Base-by-base conservation (phyloP, 2,329 filamentous ascomycete genomes). In the Gyromitra esculenta region DNA sequence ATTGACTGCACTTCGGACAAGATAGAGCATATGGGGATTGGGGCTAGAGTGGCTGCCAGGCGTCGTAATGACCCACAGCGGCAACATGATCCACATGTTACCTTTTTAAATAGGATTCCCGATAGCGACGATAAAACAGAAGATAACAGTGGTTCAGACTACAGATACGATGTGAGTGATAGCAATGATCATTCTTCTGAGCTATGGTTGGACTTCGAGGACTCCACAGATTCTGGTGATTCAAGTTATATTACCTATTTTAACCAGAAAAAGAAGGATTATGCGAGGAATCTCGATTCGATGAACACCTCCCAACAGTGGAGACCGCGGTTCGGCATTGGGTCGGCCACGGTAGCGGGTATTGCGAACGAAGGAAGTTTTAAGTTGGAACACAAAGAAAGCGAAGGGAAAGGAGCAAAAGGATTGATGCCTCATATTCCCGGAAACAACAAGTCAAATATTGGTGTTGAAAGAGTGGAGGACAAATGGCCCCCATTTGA, bases 401-500 rank as follows among this genome's bases (percentile, higher is more conserved):
- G 7, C 13, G 25, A 54, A 35, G 48, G 18, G 13, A 57, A 37
- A 3, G 3, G 5, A 67, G 8, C 4, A 35, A 57, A 62, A 21
- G 18, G 43, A 6, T 18, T 39, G 11, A 15, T 37, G 6, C 35
- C 13, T 13, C 13, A 13, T 13, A 7, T n/a, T 25, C 8, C 54
- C 8, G 39, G 41, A 41, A 50, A 48, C 18, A 11, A 21, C 56
- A 45, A 41, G 5, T 5, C 13, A 18, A n/a, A 8, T 31, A 1
- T 31, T n/a, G 13, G 31, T 15, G 18, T 1, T 6, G 18, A 56
- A 2, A 39, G 18, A 45, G 37, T 21, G 6, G 48, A 41, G 6
- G 11, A 62, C 41, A 69, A 57, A 54, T 74, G 65, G 72, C 72
- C 72, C n/a, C n/a, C 57, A 21, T 74, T 64, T 56, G 57, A 74